Conservation (phyloP, 2,329 filamentous ascomycete genomes). For the Colletotrichum tropicale region DNA sequence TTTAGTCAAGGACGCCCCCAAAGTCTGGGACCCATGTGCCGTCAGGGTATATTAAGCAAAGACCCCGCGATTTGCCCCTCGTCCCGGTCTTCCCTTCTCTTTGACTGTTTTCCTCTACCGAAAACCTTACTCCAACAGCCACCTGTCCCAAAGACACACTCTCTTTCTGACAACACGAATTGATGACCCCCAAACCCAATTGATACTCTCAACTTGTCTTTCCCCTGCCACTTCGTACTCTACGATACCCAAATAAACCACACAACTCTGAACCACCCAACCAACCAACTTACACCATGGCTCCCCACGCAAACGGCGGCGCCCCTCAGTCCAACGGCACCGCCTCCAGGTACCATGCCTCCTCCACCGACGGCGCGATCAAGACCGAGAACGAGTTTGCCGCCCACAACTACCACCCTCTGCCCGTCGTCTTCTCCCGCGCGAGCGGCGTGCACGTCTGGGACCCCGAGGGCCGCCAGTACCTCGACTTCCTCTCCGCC, state of each 20-base stretch:
- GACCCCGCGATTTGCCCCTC: constrained; percentile 23
- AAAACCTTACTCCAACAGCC: constrained; percentile 7
- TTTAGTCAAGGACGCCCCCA: constrained; percentile 4
- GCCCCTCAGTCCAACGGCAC: constrained; percentile 36
- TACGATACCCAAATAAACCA: not conserved
- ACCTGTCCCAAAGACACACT: constrained; percentile 14
- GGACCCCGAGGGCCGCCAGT: constrained; percentile 95
- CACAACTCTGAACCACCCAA: not conserved
- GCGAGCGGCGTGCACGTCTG: constrained; percentile 89
- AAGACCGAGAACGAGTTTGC: constrained; percentile 81
- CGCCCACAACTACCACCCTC: constrained; percentile 98
- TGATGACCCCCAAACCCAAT: constrained; percentile 5
- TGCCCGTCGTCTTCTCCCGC: constrained; percentile 90
- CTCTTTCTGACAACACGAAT: constrained; percentile 1
- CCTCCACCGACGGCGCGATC: constrained; percentile 82
- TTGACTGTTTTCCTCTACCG: not conserved
- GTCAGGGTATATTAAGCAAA: constrained; percentile 11
- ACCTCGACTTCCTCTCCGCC: constrained; percentile 96
- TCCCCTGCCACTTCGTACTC: not conserved
- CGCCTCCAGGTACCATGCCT: constrained; percentile 66
- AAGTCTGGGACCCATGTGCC: not conserved
- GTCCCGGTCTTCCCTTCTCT: constrained; percentile 11
- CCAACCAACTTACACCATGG: constrained; percentile 46
- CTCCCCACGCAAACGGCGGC: constrained; percentile 59
- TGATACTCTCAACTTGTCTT: not conserved